These are phyloP conservation scores for Ascocoryne sarcoides DNA, from an alignment of 2,329 filamentous ascomycete species.

Conservation along the genomic window DNA sequence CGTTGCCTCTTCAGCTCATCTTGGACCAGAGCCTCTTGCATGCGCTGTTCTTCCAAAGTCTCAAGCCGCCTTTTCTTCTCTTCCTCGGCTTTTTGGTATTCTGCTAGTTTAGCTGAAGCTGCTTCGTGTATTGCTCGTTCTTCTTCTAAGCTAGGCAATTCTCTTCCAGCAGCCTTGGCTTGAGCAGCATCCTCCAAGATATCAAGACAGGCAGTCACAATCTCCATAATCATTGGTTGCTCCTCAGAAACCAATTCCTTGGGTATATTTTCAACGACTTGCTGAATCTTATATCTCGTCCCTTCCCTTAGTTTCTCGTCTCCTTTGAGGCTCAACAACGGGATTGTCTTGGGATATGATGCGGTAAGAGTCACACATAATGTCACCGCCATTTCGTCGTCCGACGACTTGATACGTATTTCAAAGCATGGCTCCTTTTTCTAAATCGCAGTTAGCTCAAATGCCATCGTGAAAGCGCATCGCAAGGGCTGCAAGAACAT, in stretches of 20 bases:
- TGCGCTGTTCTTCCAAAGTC: constrained; percentile 58
- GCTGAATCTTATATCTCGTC: constrained; percentile 62
- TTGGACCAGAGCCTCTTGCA: constrained; percentile 61
- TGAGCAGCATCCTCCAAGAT: constrained; percentile 80
- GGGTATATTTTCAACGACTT: constrained; percentile 50
- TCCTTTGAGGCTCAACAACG: constrained; percentile 61
- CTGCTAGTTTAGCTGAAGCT: constrained; percentile 50
- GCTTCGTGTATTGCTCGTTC: constrained; percentile 80
- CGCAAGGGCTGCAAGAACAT: constrained; percentile 27
- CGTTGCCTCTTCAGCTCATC: constrained; percentile 62
- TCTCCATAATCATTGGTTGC: constrained; percentile 44
- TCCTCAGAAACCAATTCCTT: constrained; percentile 42
- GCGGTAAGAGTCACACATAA: constrained; percentile 77
- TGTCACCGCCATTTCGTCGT: constrained; percentile 61
- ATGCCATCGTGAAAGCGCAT: background rate
- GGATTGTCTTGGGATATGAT: constrained; percentile 81
- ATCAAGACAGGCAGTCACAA: constrained; percentile 44
- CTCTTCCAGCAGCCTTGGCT: constrained; percentile 63
- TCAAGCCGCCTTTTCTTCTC: constrained; percentile 43
- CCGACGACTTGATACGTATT: constrained; percentile 64
- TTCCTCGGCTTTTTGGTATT: constrained; percentile 38
- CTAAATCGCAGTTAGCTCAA: constrained; percentile 31
- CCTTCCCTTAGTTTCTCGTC: constrained; percentile 57
- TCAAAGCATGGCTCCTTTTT: constrained; percentile 80
- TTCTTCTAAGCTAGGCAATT: constrained; percentile 79